These are phyloP conservation scores for Lolium perenne DNA, from an alignment of 176 grass and related monocot species.

Conservation along the genomic window DNA sequence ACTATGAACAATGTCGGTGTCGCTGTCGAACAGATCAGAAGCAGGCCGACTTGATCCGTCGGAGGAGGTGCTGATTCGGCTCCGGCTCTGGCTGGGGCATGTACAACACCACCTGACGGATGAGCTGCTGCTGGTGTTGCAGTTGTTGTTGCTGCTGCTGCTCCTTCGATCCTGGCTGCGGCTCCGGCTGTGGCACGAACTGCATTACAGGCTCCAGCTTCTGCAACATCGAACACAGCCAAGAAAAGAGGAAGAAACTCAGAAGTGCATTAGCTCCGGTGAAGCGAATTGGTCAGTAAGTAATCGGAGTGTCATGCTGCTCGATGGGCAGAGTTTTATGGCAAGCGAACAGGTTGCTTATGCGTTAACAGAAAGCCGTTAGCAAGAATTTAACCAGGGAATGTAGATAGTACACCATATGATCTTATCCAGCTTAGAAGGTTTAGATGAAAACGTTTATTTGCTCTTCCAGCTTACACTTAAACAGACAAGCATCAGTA, in stretches of 20 bases:
- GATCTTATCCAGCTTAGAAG: background rate
- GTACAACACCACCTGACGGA: background rate
- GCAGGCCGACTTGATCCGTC: slow-evolving; percentile 16
- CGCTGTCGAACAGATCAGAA: slow-evolving; percentile 6
- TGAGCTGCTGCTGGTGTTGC: background rate
- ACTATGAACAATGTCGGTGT: background rate
- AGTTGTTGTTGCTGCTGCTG: background rate
- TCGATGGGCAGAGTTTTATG: background rate
- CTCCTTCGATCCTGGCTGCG: background rate
- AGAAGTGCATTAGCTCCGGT: background rate
- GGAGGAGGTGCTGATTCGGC: background rate
- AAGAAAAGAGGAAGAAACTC: background rate
- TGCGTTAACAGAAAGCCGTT: background rate
- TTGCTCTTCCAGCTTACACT: background rate
- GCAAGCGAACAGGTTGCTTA: background rate
- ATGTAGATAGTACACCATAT: background rate
- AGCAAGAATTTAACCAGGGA: background rate
- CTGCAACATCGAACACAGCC: background rate
- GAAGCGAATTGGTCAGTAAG: background rate
- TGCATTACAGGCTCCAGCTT: background rate
- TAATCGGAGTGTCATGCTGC: too few species aligned
- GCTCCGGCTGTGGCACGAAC: background rate
- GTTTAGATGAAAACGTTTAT: background rate
- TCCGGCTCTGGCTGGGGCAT: slow-evolving; percentile 6
- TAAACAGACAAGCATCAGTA: background rate